A percentile compares a stretch with the other conserved stretches of the same genome.
phyloP scores from a whole-genome alignment of 225 moss, liverwort and hornwort species.

The Physcomitrellopsis africana region DNA sequence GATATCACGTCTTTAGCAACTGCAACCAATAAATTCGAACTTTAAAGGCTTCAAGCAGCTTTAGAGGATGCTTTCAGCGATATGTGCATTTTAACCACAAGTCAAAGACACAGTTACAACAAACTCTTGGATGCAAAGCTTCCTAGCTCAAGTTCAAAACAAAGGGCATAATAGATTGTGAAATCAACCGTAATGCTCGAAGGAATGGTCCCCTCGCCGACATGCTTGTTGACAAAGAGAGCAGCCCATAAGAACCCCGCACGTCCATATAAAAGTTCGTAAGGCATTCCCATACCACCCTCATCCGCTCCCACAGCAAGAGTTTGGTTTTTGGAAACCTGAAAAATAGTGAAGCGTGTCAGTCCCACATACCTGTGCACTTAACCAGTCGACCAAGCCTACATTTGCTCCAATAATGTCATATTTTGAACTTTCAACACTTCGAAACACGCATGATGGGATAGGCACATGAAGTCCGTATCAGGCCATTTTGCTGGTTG shows the following conservation, averaged over 20 bases:
- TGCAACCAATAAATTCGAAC: neutral
- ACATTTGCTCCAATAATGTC: neutral
- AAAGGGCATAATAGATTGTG: neutral
- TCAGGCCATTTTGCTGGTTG: neutral
- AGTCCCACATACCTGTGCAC: neutral
- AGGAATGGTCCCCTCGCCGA: conserved; percentile 66
- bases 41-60: conserved; percentile 37
- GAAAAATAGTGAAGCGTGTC: conserved; percentile 1
- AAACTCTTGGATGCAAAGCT: conserved; percentile 8
- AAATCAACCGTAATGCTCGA: conserved; percentile 58
- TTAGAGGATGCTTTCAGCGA: conserved; percentile 12
- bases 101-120: neutral
- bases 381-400: neutral
- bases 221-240: conserved; percentile 67
- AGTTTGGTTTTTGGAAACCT: conserved; percentile 66
- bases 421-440: too few species aligned
- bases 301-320: conserved; percentile 72
- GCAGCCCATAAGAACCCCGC: conserved; percentile 81
- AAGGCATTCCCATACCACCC: conserved; percentile 62
- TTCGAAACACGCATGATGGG: too few species aligned
- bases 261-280: conserved; percentile 57
- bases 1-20: conserved; percentile 18
- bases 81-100: conserved; percentile 24
- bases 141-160: neutral
- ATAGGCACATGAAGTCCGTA: neutral